Percentiles rank a stretch among this genome's conserved stretches.
These are phyloP conservation scores for Pulicaria dysenterica DNA, from an alignment of 129 eudicot species.

Conservation along the genomic window DNA sequence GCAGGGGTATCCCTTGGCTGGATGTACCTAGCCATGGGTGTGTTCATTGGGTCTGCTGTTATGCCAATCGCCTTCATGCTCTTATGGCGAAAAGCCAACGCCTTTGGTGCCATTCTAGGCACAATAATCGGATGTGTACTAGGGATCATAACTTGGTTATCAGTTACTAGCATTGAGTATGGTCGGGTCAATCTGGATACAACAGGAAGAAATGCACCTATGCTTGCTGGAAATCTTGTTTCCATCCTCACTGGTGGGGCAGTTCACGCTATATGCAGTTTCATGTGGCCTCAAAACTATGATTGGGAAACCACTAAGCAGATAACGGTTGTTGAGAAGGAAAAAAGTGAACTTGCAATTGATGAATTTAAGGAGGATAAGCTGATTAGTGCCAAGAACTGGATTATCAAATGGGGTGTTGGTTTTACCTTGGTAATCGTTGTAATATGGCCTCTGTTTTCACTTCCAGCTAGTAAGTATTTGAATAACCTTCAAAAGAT, in stretches of 20 bases:
- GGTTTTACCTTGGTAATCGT: slow-evolving; percentile 79
- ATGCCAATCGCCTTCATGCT: slow-evolving; percentile 96
- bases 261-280: slow-evolving; percentile 75
- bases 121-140: slow-evolving; percentile 62
- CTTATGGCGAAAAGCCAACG: slow-evolving; percentile 88
- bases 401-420: slow-evolving; percentile 97
- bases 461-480: slow-evolving; percentile 87
- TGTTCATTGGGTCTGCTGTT: slow-evolving; percentile 92
- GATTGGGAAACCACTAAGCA: slow-evolving; percentile 92
- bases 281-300: slow-evolving; percentile 75
- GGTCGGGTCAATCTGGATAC: slow-evolving; percentile 87
- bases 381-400: slow-evolving; percentile 60
- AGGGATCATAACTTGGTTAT: slow-evolving; percentile 76
- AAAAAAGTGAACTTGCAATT: slow-evolving; percentile 55
- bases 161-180: slow-evolving; percentile 75
- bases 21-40: slow-evolving; percentile 99
- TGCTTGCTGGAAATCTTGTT: slow-evolving; percentile 95
- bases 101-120: slow-evolving; percentile 83
- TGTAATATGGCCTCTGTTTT: slow-evolving; percentile 78
- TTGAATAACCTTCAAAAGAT: background rate
- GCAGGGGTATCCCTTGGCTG: slow-evolving; percentile 91
- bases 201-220: slow-evolving; percentile 95
- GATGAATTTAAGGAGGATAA: slow-evolving; percentile 86
- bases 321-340: slow-evolving; percentile 88
- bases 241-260: slow-evolving; percentile 84